Base-by-base conservation (phyloP, 768 basidiomycete genomes). In the Pulveroboletus frians region DNA sequence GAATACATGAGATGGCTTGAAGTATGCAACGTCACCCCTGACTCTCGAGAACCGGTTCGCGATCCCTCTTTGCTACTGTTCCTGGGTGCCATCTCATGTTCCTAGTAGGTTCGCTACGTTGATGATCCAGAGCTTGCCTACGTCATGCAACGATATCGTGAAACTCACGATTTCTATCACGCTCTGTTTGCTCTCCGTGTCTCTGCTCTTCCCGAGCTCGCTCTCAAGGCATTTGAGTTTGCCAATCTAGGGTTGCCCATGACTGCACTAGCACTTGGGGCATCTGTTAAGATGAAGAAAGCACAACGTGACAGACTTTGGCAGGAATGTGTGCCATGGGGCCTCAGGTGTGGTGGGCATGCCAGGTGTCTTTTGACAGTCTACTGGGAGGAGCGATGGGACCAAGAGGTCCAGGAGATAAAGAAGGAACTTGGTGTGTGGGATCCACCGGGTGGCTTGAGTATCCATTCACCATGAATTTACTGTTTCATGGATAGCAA, bases 81-180 rank as follows among this genome's bases (percentile, higher is more conserved):
- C 15, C 15, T 4, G 20, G 23, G n/a, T 20, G 27, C 29, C 38
- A 20, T 42, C 49, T 52, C 46, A 52, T 23, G 32, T 9, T 18
- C 9, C 29, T 8, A 49, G 9, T 60, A 97, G 94, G 94, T 96
- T 6, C 89, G 85, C 56, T 98, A 97, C 62, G 85, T 98, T 49
- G 81, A 88, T 62, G 92, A 97, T 61, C 92, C 93, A 2, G 94
- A 96, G 61, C 79, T 96, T 10, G 96, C 96, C 21, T 98, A 96
- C 67, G 89, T 98, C 47, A 92, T 99, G 88, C 91, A 94, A 57
- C 85, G 95, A 43, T 99, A 98, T 67, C 85, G 95, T 21, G 94
- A 99, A 71, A 95, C 88, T 55, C 96, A 99, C 69, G 95, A 99
- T 70, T 86, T 98, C 57, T 96, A 97, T 64, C 96, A 99, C 63